Conservation (phyloP, 805 yeast genomes). For the Peterozyma toletana region DNA sequence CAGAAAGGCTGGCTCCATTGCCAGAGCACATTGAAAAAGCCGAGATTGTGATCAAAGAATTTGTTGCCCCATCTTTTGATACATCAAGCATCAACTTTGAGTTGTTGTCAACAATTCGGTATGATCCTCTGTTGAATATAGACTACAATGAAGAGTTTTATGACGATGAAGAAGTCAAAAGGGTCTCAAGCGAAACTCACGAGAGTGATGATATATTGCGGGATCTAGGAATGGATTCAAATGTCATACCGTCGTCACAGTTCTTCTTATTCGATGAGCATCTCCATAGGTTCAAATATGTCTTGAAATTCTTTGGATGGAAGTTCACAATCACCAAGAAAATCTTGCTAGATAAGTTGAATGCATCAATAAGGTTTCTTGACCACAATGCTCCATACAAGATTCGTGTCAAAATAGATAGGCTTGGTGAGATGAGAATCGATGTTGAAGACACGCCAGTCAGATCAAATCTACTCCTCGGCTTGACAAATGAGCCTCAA, state of each 20-base stretch:
- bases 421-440: slow-evolving; percentile 25
- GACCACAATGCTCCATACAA: slow-evolving; percentile 32
- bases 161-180: slow-evolving; percentile 5
- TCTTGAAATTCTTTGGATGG: slow-evolving; percentile 49
- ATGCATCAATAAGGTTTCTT: slow-evolving; percentile 23
- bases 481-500: slow-evolving; percentile 1
- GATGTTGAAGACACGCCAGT: slow-evolving; percentile 25
- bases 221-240: slow-evolving; percentile 2
- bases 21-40: slow-evolving; percentile 6
- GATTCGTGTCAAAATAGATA: slow-evolving; percentile 36
- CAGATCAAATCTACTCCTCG: slow-evolving; percentile 4
- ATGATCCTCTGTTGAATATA: slow-evolving; percentile 53
- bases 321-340: slow-evolving; percentile 33
- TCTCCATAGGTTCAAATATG: slow-evolving; percentile 45
- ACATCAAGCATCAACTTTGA: slow-evolving; percentile 32
- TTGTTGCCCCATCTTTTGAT: slow-evolving; percentile 4
- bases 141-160: slow-evolving; percentile 16
- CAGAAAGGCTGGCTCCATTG: no score
- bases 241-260: slow-evolving; percentile 17
- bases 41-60: slow-evolving; percentile 1
- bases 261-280: slow-evolving; percentile 67
- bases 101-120: slow-evolving; percentile 65
- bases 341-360: slow-evolving; percentile 33
- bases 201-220: not conserved
- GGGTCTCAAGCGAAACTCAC: not conserved